phyloP scores from a whole-genome alignment of 768 basidiomycete species.

The Imleria badia region DNA sequence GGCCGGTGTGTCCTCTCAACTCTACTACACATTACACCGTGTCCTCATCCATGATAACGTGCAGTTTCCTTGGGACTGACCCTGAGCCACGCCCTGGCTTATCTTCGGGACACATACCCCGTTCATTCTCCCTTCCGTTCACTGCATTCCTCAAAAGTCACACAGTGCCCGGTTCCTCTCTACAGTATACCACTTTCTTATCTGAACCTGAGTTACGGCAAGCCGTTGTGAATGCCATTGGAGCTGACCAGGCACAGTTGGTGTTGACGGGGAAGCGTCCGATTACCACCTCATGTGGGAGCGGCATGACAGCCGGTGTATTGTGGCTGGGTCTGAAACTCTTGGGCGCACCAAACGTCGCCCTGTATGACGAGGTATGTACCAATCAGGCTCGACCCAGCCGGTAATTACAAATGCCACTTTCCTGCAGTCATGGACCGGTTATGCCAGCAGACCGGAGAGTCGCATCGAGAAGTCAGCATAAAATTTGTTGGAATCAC shows the following conservation, averaged over 20 bases:
- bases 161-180: conserved; percentile 32
- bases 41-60: conserved; percentile 9
- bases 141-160: conserved; percentile 59
- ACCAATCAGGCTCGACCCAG: conserved; percentile 6
- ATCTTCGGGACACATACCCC: conserved; percentile 89
- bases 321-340: conserved; percentile 90
- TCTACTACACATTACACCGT: not conserved
- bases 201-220: conserved; percentile 55
- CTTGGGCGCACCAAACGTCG: conserved; percentile 57
- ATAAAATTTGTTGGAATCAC: conserved; percentile 11
- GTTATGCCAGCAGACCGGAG: conserved; percentile 75
- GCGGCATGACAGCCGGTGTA: conserved; percentile 96
- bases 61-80: conserved; percentile 74
- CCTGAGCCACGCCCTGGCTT: conserved; percentile 90
- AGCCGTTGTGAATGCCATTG: conserved; percentile 64
- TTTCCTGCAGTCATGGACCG: conserved; percentile 83
- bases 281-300: conserved; percentile 84
- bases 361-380: conserved; percentile 93
- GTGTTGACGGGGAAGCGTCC: conserved; percentile 59
- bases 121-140: conserved; percentile 85
- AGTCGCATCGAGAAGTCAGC: conserved; percentile 67
- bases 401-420: conserved; percentile 18
- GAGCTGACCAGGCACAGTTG: conserved; percentile 50
- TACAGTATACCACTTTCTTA: conserved; percentile 59
- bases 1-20: conserved; percentile 56